Evolutionary conservation across 2,329 filamentous ascomycete genomes (phyloP).

Genomic region (Leptographium flavum): DNA sequence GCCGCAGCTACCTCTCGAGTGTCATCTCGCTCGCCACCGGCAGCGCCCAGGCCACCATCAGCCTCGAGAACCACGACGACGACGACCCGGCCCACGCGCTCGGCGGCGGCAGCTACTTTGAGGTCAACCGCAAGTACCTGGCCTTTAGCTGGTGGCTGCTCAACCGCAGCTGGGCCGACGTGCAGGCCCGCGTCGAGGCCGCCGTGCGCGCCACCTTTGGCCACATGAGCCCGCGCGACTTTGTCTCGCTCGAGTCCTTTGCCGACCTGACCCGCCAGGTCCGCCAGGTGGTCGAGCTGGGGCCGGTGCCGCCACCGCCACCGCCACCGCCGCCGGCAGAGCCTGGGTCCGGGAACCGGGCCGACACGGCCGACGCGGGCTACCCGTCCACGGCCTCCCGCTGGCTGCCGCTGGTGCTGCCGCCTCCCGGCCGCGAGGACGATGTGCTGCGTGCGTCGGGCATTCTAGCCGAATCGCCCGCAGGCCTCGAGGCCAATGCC

Average conservation of each 20-base stretch:
- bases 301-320: slow-evolving; percentile 11
- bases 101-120: slow-evolving; percentile 75
- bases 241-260: slow-evolving; percentile 68
- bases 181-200: slow-evolving; percentile 68
- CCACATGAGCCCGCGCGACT: slow-evolving; percentile 74
- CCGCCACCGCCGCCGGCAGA: slow-evolving; percentile 21
- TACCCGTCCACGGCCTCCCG: slow-evolving; percentile 15
- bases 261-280: slow-evolving; percentile 72
- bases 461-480: slow-evolving; percentile 44
- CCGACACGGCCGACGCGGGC: slow-evolving; percentile 12
- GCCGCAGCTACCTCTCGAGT: slow-evolving; percentile 88
- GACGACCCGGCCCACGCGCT: slow-evolving; percentile 69
- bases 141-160: slow-evolving; percentile 98
- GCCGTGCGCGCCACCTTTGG: slow-evolving; percentile 85
- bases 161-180: slow-evolving; percentile 73
- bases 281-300: slow-evolving; percentile 62
- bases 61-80: slow-evolving; percentile 84
- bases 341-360: neutral
- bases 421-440: slow-evolving; percentile 63
- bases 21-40: slow-evolving; percentile 83
- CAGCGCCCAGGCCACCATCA: slow-evolving; percentile 61
- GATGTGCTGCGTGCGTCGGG: slow-evolving; percentile 77
- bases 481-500: slow-evolving; percentile 15
- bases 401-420: slow-evolving; percentile 79
- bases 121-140: slow-evolving; percentile 87